Base-by-base conservation (phyloP, 495 filamentous ascomycete genomes). In the Neurospora sublineolata region DNA sequence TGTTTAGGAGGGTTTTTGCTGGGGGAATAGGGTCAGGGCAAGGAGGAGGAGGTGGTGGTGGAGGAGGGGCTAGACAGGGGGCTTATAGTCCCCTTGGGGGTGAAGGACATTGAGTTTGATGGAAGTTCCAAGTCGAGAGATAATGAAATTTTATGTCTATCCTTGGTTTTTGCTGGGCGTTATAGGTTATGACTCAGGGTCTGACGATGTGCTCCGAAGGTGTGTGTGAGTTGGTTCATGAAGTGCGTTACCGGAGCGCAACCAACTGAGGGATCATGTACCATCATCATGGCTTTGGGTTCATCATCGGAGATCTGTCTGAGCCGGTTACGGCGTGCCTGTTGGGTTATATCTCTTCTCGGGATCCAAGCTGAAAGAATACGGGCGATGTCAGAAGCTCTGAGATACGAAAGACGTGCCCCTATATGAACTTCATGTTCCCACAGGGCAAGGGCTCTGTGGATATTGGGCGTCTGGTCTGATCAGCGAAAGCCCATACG, bases 21-120 rank as follows among this genome's bases (percentile, higher is more conserved):
- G 33, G 36, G 18, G 52, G 67, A 10, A 5, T 46, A 60, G 69
- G 27, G 4, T 58, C 33, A 74, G 33, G 64, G 70, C 67, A 60
- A 52, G 37, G 58, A 46, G 44, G 37, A 37, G 68, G 20, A 46
- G 9, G 33, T 33, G 23, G 20, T 18, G 10, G 37, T 5, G 20
- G n/a, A 7, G 14, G 7, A 20, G 23, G 37, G 1, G 37, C 18
- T 3, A 36, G 64, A 16, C 64, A 68, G 40, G 39, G 77, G 70
- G 33, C 27, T 37, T 79, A 79, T 74, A 72, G 70, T 64, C 75
- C 75, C 12, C 68, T 77, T 18, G 72, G 74, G 16, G 74, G 71
- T 2, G 60, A 42, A 12, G 27, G 38, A 38, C 20, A 69, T 8
- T 64, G 27, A 64, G 1, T 0, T 30, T 3, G 27, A 30, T 60